phyloP scores from a whole-genome alignment of 257 asterid genomes.

The Orobanche coerulescens region DNA sequence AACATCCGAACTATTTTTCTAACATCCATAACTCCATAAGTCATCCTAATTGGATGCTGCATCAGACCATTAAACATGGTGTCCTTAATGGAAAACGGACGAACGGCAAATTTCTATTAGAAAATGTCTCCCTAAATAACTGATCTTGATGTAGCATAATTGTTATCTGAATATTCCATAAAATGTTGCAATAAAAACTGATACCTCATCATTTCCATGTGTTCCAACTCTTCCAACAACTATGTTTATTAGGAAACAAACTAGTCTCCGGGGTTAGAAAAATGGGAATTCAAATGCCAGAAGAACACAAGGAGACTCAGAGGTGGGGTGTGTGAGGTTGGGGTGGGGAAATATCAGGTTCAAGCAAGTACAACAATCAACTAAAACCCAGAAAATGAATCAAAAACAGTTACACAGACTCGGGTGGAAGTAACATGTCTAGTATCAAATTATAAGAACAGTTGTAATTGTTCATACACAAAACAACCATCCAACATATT shows the following conservation, averaged over 20 bases:
- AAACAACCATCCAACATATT: constrained; percentile 4
- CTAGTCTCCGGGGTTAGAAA: not conserved
- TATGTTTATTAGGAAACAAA: not conserved
- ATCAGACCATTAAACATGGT: not conserved
- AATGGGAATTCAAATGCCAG: not conserved
- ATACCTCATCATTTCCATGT: not conserved
- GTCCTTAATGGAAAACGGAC: not conserved
- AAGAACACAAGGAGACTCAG: no score
- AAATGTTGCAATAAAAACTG: not conserved
- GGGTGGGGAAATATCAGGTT: not conserved
- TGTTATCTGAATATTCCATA: not conserved
- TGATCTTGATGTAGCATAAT: not conserved
- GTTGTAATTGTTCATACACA: not conserved
- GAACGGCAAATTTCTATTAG: not conserved
- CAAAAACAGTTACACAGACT: constrained; percentile 2
- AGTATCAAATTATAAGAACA: constrained; percentile 9
- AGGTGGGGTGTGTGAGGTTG: no score
- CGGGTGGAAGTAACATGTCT: not conserved
- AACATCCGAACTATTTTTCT: not conserved
- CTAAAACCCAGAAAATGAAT: not conserved
- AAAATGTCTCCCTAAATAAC: not conserved
- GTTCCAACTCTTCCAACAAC: not conserved
- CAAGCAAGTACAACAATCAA: not conserved
- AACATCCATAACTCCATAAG: not conserved
- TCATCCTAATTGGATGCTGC: constrained; percentile 3